These are phyloP conservation scores for Rhizopus sp. DNA, from an alignment of 371 early-diverging fungal genomes.

Conservation along the genomic window DNA sequence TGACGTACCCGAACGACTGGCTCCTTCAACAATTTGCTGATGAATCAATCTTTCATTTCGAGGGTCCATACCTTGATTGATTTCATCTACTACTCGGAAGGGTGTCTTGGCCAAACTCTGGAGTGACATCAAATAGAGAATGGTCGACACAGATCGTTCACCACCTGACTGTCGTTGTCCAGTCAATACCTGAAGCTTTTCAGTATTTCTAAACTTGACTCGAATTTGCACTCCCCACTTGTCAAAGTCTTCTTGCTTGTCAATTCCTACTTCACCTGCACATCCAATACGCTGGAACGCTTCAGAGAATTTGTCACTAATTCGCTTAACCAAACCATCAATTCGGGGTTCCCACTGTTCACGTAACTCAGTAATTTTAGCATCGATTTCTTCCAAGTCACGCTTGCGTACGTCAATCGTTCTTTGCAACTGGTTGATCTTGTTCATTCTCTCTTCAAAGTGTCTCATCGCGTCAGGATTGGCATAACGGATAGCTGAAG, in stretches of 20 bases:
- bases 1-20: constrained; percentile 63
- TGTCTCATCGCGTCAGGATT: constrained; percentile 64
- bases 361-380: constrained; percentile 38
- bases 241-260: constrained; percentile 78
- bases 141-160: constrained; percentile 95
- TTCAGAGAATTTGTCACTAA: constrained; percentile 71
- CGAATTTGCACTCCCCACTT: constrained; percentile 97
- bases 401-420: constrained; percentile 39
- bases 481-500: constrained; percentile 44
- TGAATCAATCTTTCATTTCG: constrained; percentile 97
- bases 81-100: constrained; percentile 99
- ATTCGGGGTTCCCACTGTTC: constrained; percentile 74
- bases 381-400: constrained; percentile 24
- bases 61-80: constrained; percentile 99
- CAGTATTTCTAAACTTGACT: constrained; percentile 91
- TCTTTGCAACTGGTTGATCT: constrained; percentile 33
- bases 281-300: constrained; percentile 90
- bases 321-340: constrained; percentile 52
- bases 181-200: constrained; percentile 85
- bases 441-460: constrained; percentile 59
- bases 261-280: constrained; percentile 82
- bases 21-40: constrained; percentile 84
- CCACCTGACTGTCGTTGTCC: constrained; percentile 98
- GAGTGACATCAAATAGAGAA: constrained; percentile 96
- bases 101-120: constrained; percentile 88